Conservation (phyloP, 2,329 filamentous ascomycete genomes). For the Didymella segeticola region DNA sequence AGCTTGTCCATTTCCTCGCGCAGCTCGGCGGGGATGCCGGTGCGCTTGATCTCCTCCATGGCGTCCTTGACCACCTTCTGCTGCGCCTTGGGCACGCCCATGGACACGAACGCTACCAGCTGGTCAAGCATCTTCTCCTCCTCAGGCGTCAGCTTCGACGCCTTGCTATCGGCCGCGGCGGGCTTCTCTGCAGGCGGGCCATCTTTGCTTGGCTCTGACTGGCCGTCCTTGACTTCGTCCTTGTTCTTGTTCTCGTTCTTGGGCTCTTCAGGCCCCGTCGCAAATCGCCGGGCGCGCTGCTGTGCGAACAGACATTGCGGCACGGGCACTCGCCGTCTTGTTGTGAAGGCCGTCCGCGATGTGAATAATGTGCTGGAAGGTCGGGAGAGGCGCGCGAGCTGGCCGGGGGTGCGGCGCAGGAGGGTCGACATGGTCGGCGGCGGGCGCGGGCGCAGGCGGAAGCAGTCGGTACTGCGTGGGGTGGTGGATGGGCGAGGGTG, state of each 20-base stretch:
- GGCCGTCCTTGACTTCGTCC: conserved; percentile 41
- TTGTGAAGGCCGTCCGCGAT: conserved; percentile 53
- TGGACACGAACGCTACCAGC: conserved; percentile 63
- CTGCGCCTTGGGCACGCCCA: conserved; percentile 68
- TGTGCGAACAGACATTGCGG: conserved; percentile 54
- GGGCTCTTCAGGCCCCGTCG: conserved; percentile 46
- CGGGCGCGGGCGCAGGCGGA: conserved; percentile 41
- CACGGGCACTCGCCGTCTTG: conserved; percentile 48
- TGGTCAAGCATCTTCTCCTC: conserved; percentile 66
- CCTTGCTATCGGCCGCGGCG: conserved; percentile 50
- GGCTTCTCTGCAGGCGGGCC: conserved; percentile 49
- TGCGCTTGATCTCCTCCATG: conserved; percentile 67
- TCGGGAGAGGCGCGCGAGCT: conserved; percentile 68
- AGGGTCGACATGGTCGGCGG: conserved; percentile 66
- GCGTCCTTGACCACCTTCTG: conserved; percentile 65
- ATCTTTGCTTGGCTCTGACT: conserved; percentile 43
- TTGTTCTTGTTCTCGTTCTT: conserved; percentile 42
- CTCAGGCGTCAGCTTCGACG: conserved; percentile 58
- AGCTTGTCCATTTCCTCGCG: conserved; percentile 67
- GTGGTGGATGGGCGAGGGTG: conserved; percentile 3
- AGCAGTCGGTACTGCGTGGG: conserved; percentile 6
- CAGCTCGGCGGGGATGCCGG: conserved; percentile 74
- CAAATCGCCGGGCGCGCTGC: conserved; percentile 53
- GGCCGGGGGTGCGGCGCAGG: conserved; percentile 67
- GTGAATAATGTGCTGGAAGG: conserved; percentile 61